Evolutionary conservation across 768 basidiomycete species (phyloP).

Genomic region (Naganishia kalamii): DNA sequence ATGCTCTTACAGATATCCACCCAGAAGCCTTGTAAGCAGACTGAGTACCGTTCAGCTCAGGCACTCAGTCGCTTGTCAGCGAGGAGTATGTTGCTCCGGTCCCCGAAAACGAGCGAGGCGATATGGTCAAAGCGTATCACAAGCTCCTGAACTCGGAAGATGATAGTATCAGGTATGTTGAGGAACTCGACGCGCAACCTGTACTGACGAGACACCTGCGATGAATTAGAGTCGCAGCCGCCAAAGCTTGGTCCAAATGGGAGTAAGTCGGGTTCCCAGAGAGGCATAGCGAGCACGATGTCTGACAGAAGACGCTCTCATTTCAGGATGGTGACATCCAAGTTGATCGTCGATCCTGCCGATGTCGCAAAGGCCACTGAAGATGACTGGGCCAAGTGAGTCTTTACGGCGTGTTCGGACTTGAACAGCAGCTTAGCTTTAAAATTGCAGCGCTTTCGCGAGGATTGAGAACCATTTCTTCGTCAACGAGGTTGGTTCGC

Average conservation of each 20-base stretch:
- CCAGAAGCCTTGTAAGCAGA: conserved; percentile 71
- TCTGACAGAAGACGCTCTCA: too few species aligned
- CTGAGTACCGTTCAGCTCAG: neutral
- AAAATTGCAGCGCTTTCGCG: conserved; percentile 30
- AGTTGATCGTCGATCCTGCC: conserved; percentile 62
- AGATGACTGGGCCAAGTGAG: conserved; percentile 46
- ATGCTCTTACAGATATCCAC: conserved; percentile 49
- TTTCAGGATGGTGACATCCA: conserved; percentile 65
- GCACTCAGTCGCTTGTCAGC: conserved; percentile 50
- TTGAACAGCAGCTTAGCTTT: neutral
- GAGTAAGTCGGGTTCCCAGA: conserved; percentile 75
- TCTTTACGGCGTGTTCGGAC: neutral
- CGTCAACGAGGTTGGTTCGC: conserved; percentile 59
- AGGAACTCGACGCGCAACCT: neutral
- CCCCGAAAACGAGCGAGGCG: conserved; percentile 68
- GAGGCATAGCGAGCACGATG: too few species aligned
- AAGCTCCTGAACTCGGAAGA: conserved; percentile 67
- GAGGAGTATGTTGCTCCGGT: conserved; percentile 75
- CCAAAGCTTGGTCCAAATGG: conserved; percentile 83
- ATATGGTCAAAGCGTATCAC: conserved; percentile 79
- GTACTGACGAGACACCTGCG: too few species aligned
- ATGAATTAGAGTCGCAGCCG: conserved; percentile 55
- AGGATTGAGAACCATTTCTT: conserved; percentile 70
- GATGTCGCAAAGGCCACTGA: conserved; percentile 64
- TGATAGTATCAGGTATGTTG: conserved; percentile 50